These are phyloP conservation scores for Amphirosellinia nigrospora DNA, from an alignment of 495 filamentous ascomycete species.

Conservation along the genomic window DNA sequence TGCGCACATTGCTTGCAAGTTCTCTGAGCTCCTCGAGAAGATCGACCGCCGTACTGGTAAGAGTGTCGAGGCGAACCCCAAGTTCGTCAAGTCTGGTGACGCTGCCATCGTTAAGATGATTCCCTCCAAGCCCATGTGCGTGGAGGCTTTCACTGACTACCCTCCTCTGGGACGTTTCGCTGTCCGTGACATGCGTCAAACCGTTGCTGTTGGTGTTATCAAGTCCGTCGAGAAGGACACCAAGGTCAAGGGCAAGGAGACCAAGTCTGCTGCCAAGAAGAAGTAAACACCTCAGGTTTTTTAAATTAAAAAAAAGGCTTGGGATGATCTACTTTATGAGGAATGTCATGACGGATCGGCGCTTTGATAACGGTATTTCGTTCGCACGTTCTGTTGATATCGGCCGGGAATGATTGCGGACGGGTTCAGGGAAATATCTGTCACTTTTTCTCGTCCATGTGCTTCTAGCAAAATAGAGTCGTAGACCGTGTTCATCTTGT, in stretches of 20 bases:
- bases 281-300: constrained; percentile 49
- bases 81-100: constrained; percentile 99
- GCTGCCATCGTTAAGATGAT: constrained; percentile 99
- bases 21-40: constrained; percentile 98
- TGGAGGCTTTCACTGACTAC: constrained; percentile 99
- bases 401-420: constrained; percentile 41
- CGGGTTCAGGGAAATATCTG: constrained; percentile 50
- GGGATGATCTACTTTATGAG: constrained; percentile 22
- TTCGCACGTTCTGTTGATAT: constrained; percentile 52
- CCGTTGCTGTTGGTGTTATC: constrained; percentile 97
- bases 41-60: constrained; percentile 99
- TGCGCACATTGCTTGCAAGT: constrained; percentile 99
- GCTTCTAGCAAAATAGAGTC: constrained; percentile 60
- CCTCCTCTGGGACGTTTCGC: constrained; percentile 98
- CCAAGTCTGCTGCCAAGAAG: constrained; percentile 83
- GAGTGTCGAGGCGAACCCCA: constrained; percentile 85
- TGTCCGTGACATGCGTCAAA: constrained; percentile 91
- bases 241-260: constrained; percentile 52
- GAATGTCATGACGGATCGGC: constrained; percentile 28
- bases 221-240: constrained; percentile 63
- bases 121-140: constrained; percentile 99
- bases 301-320: neutral
- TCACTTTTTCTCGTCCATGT: constrained; percentile 56
- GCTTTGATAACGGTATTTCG: constrained; percentile 37
- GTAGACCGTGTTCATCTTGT: constrained; percentile 43